A percentile compares a stretch with the other conserved stretches of the same genome.
Conservation (phyloP, 2,329 filamentous ascomycete genomes). For the Botrytis fragariae region DNA sequence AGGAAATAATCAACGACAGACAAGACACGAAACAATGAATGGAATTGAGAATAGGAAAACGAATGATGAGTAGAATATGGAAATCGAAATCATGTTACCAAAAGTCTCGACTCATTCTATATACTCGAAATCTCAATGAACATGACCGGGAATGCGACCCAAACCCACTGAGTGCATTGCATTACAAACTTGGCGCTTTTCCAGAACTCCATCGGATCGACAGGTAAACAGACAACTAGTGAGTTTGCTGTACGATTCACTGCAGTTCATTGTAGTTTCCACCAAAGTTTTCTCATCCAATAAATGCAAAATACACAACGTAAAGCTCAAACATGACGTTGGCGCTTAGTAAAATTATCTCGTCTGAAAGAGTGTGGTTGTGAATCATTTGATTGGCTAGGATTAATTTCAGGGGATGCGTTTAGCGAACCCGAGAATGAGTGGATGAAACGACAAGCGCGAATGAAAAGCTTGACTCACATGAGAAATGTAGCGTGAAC, state of each 20-base stretch:
- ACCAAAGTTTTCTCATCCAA: neutral
- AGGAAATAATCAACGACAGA: constrained; percentile 8
- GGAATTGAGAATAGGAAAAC: neutral
- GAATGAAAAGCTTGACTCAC: constrained; percentile 3
- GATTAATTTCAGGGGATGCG: neutral
- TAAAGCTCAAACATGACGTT: neutral
- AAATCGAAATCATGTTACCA: neutral
- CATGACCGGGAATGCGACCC: neutral
- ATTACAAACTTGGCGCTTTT: constrained; percentile 2
- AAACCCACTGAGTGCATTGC: neutral
- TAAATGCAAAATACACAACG: neutral
- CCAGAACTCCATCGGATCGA: neutral
- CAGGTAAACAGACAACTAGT: neutral
- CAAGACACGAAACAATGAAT: constrained; percentile 1
- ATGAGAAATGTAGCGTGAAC: neutral
- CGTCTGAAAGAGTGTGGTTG: neutral
- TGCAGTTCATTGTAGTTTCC: neutral
- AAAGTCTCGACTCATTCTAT: neutral
- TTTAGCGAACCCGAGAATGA: constrained; percentile 3
- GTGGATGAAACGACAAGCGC: constrained; percentile 14
- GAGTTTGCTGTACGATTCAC: neutral
- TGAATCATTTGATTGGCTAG: constrained; percentile 7
- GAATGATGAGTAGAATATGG: neutral
- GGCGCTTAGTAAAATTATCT: constrained; percentile 5
- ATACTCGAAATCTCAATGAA: neutral